Evolutionary conservation across 2,329 filamentous ascomycete genomes (phyloP).

Genomic region (Cordyceps cateniannulata): DNA sequence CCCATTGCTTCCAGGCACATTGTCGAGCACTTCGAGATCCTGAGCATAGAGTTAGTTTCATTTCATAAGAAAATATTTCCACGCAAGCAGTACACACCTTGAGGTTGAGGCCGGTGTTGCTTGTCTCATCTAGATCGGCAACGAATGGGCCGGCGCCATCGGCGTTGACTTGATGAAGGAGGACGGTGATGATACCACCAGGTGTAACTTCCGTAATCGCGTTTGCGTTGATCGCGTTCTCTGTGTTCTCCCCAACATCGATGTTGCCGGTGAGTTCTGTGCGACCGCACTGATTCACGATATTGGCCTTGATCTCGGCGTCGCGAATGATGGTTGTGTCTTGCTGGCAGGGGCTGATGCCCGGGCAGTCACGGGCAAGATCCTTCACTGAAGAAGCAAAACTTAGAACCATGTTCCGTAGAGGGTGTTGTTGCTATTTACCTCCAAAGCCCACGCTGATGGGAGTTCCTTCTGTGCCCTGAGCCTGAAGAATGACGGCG

Average conservation of each 20-base stretch:
- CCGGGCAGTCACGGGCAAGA: slow-evolving; percentile 56
- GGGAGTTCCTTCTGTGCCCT: slow-evolving; percentile 40
- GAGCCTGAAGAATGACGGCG: slow-evolving; percentile 40
- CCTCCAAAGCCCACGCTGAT: slow-evolving; percentile 44
- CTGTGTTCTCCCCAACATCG: slow-evolving; percentile 50
- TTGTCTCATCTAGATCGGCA: slow-evolving; percentile 46
- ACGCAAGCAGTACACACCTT: neutral
- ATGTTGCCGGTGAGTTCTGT: slow-evolving; percentile 57
- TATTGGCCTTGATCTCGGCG: slow-evolving; percentile 43
- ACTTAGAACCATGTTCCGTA: no score
- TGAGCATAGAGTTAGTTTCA: slow-evolving; percentile 1
- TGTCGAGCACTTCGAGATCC: slow-evolving; percentile 47
- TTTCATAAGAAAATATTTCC: neutral
- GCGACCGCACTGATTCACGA: slow-evolving; percentile 55
- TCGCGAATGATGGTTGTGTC: slow-evolving; percentile 59
- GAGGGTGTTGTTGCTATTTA: slow-evolving; percentile 15
- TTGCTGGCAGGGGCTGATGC: slow-evolving; percentile 59
- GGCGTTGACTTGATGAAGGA: slow-evolving; percentile 2
- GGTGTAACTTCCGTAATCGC: slow-evolving; percentile 43
- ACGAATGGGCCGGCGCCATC: slow-evolving; percentile 33
- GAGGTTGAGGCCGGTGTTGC: slow-evolving; percentile 28
- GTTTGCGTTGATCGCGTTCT: slow-evolving; percentile 40
- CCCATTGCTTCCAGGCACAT: slow-evolving; percentile 52
- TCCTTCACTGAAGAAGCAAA: no score
- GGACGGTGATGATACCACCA: slow-evolving; percentile 35